Evolutionary conservation across 73 alveolate genomes (phyloP).

Genomic region (Paramecium primaurelia): DNA sequence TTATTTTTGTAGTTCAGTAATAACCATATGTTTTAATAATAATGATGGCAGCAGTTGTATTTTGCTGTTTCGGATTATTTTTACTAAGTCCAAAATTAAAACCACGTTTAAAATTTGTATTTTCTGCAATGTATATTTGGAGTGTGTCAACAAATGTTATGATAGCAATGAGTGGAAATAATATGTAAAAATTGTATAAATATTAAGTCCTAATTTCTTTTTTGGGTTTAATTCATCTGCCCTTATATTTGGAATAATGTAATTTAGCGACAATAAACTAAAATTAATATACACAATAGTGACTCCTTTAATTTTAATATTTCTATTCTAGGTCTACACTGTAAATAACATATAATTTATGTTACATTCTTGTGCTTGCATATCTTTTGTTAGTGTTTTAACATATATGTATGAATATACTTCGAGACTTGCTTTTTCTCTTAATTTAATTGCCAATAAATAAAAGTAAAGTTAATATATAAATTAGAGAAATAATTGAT

Average conservation of each 20-base stretch:
- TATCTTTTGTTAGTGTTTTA: neutral
- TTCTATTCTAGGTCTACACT: neutral
- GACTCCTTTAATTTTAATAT: neutral
- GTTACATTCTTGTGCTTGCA: neutral
- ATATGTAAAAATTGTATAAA: neutral
- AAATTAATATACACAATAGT: neutral
- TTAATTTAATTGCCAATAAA: neutral
- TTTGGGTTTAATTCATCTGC: neutral
- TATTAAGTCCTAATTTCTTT: neutral
- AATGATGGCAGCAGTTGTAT: neutral
- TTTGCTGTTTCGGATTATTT: neutral
- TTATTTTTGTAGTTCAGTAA: neutral
- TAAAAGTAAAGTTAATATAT: neutral
- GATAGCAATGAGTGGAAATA: neutral
- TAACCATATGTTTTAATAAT: neutral
- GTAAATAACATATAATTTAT: neutral
- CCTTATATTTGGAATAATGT: neutral
- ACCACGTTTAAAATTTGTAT: neutral
- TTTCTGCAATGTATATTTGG: neutral
- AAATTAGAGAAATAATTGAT: neutral
- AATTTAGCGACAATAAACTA: neutral
- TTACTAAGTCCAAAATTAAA: neutral
- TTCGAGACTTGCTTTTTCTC: neutral
- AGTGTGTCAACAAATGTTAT: neutral
- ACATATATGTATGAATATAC: slow-evolving; percentile 1